Evolutionary conservation across 805 yeast genomes (phyloP).

Genomic region (Cyberlindnera maritima): DNA sequence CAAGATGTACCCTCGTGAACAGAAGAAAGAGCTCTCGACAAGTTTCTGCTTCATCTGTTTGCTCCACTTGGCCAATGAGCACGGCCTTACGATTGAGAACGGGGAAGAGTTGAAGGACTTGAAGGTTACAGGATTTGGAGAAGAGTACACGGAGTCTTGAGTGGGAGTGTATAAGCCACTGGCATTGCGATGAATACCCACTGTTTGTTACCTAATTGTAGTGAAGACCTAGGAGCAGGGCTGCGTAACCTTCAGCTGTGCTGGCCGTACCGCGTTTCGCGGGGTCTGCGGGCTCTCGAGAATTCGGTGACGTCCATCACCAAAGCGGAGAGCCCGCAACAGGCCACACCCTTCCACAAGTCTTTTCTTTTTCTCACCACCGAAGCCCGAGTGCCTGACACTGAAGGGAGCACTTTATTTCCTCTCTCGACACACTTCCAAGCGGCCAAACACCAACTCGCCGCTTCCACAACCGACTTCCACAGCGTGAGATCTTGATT

Average conservation of each 20-base stretch:
- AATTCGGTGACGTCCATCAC: conserved; percentile 4
- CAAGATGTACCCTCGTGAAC: conserved; percentile 51
- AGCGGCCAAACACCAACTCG: not conserved
- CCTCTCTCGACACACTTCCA: not conserved
- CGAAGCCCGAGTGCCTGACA: not conserved
- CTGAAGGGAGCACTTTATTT: not conserved
- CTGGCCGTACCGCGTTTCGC: not conserved
- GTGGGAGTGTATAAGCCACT: too few relatives aligned
- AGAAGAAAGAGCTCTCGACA: conserved; percentile 69
- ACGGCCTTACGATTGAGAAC: conserved; percentile 53
- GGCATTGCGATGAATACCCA: too few relatives aligned
- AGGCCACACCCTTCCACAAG: not conserved
- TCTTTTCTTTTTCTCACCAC: not conserved
- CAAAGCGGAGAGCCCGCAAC: not conserved
- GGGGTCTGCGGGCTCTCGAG: conserved; percentile 2
- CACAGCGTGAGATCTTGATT: not conserved
- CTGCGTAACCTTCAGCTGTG: not conserved
- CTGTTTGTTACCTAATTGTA: too few relatives aligned
- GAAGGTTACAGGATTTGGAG: conserved; percentile 7
- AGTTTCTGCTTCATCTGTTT: conserved; percentile 83
- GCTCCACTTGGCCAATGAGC: conserved; percentile 83
- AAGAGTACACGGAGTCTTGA: too few relatives aligned
- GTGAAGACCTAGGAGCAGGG: not conserved
- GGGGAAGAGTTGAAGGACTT: conserved; percentile 20
- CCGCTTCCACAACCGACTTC: not conserved